Evolutionary conservation across 495 filamentous ascomycete species (phyloP), one percentile per base, ranked within the genome.

Genomic region (Friedmanniomyces simplex): DNA sequence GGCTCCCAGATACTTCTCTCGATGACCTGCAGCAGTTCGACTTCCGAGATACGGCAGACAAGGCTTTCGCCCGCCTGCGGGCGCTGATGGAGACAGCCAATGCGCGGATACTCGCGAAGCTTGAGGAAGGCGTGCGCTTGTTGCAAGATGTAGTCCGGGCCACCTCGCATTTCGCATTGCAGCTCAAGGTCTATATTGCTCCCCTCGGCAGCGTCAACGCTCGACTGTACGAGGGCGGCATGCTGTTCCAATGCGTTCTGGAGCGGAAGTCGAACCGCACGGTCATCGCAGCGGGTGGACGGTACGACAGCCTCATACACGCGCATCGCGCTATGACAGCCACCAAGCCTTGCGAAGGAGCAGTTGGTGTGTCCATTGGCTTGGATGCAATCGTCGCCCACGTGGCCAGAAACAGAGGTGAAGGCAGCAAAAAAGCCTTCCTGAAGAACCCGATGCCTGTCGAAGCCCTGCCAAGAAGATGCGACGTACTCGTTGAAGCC

Each of bases 11-110:
- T 11, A 95, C 94, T 2, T 91, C 87, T 42, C 73, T 97, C 37
- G 94, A 97, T 65, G 94, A 97, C 63, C 77, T 98, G 57, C 79
- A 84, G 61, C 78, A 82, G 11, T 97, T 97, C 69, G 91, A 98
- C 68, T 97, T 94, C 64, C 76, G 88, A 72, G 86, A 88, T 57
- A 81, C 80, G 0, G 80, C 83, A 0, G 82, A 82, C 43, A 91
- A 88, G 67, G 83, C 86, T 0, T 84, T 89, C 41, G 67, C 79
- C 12, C 87, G 80, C 57, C 67, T 96, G n/a, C 83, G 83, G 64
- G 68, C 66, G 1, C 77, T 93, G 2, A 85, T 94, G 65, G 83
- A 88, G 54, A 84, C 83, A 20, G 85, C 82, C 1, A 80, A 81
- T 25, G 6, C 51, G 11, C 52, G 53, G n/a, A 2, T 53, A 0